Evolutionary conservation across 1,139 yeast species (phyloP).

Genomic region (Saccharomyces pastorianus): DNA sequence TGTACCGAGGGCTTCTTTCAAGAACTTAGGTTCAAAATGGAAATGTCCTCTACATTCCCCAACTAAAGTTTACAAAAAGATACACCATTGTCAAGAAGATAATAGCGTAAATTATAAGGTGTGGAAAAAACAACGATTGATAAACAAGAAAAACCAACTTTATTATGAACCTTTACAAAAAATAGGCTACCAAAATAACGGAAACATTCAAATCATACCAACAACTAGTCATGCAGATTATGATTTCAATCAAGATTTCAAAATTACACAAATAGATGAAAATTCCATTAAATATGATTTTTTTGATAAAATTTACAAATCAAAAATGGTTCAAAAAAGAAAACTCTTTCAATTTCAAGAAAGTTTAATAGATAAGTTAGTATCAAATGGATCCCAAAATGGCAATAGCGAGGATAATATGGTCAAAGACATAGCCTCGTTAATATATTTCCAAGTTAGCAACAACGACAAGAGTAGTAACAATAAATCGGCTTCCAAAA

Average conservation of each 20-base stretch:
- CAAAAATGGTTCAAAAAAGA: constrained; percentile 19
- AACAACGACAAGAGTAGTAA: constrained; percentile 16
- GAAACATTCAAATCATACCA: constrained; percentile 52
- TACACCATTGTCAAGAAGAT: neutral
- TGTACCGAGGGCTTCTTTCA: constrained; percentile 67
- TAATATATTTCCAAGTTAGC: constrained; percentile 20
- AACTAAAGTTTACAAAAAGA: neutral
- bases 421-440: constrained; percentile 17
- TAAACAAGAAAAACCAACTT: constrained; percentile 45
- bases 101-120: constrained; percentile 37
- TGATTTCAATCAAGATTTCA: constrained; percentile 33
- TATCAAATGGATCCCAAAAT: constrained; percentile 5
- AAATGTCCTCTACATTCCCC: constrained; percentile 79
- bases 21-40: constrained; percentile 80
- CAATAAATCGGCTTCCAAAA: constrained; percentile 3
- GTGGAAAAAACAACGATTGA: constrained; percentile 27
- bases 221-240: constrained; percentile 30
- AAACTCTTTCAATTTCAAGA: constrained; percentile 24
- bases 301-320: constrained; percentile 40
- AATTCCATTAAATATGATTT: constrained; percentile 70
- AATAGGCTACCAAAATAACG: constrained; percentile 57
- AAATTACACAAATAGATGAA: constrained; percentile 43
- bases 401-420: constrained; percentile 1
- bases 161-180: constrained; percentile 48
- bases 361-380: constrained; percentile 24